A percentile compares a stretch with the other conserved stretches of the same genome.
These are phyloP conservation scores for Graphilbum ipis-grandicollis DNA, from an alignment of 2,329 filamentous ascomycete species.

Conservation along the genomic window DNA sequence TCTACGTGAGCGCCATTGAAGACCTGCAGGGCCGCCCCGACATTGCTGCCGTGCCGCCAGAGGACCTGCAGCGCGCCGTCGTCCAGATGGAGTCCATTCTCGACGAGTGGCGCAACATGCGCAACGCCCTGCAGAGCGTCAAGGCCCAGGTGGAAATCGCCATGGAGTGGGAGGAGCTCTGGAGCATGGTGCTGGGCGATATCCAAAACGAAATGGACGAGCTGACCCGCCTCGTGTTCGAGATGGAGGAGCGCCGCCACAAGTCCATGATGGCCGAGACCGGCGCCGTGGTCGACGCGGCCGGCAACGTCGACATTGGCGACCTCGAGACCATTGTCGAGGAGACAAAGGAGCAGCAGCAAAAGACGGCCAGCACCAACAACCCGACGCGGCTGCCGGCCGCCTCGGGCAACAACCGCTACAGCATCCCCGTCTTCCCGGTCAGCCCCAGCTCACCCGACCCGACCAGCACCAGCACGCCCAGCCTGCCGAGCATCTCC, in stretches of 20 bases:
- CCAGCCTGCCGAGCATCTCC: slow-evolving; percentile 34
- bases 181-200: slow-evolving; percentile 84
- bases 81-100: slow-evolving; percentile 80
- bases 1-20: slow-evolving; percentile 90
- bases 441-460: slow-evolving; percentile 40
- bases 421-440: slow-evolving; percentile 50
- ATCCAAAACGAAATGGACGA: slow-evolving; percentile 67
- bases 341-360: slow-evolving; percentile 43
- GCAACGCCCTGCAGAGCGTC: slow-evolving; percentile 56
- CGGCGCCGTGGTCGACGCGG: slow-evolving; percentile 35
- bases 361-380: neutral
- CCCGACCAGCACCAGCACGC: slow-evolving; percentile 13
- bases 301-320: slow-evolving; percentile 64
- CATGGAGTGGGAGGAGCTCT: slow-evolving; percentile 98
- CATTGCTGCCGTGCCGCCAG: slow-evolving; percentile 50
- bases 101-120: slow-evolving; percentile 69
- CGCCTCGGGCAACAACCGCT: slow-evolving; percentile 36
- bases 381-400: slow-evolving; percentile 27
- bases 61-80: slow-evolving; percentile 60
- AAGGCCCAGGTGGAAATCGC: slow-evolving; percentile 89
- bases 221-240: slow-evolving; percentile 57
- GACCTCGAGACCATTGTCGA: slow-evolving; percentile 90
- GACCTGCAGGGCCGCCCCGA: slow-evolving; percentile 67
- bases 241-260: slow-evolving; percentile 94
- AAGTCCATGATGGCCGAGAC: slow-evolving; percentile 48